Evolutionary conservation across 1,284 basidiomycete species (phyloP).

Genomic region (Ustilago shanxiensis): DNA sequence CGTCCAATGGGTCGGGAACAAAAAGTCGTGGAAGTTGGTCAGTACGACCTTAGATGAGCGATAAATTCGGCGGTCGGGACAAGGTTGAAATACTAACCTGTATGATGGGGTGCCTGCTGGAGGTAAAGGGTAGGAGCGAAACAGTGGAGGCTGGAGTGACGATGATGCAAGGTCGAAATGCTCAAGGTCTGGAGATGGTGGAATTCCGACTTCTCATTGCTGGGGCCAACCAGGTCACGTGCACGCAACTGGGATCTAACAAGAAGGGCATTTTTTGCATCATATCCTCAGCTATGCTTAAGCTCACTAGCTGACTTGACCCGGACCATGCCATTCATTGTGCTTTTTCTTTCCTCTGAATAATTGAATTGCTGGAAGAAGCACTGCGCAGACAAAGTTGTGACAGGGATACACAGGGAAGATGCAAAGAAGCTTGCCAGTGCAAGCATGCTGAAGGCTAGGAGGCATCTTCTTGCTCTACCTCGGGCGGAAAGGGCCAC

Average conservation of each 20-base stretch:
- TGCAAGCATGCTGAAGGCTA: too few species aligned
- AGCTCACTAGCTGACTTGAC: too few species aligned
- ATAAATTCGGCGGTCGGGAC: neutral
- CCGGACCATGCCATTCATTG: neutral
- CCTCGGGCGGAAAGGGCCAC: conserved; percentile 45
- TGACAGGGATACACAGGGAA: too few species aligned
- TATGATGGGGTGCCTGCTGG: conserved; percentile 1
- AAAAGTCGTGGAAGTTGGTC: neutral
- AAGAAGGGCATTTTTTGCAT: too few species aligned
- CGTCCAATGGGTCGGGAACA: neutral
- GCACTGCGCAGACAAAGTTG: too few species aligned
- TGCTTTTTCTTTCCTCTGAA: too few species aligned
- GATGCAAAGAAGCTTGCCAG: too few species aligned
- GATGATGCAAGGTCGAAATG: conserved; percentile 13
- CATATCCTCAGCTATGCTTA: too few species aligned
- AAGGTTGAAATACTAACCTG: conserved; percentile 13
- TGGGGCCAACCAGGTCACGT: conserved; percentile 18
- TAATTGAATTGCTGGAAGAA: too few species aligned
- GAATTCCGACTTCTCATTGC: conserved; percentile 15
- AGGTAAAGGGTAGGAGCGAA: neutral
- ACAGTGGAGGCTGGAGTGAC: conserved; percentile 5
- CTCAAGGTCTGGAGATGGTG: conserved; percentile 30
- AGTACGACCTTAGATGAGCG: neutral
- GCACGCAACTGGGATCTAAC: conserved; percentile 3
- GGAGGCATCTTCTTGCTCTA: conserved; percentile 15